phyloP scores from a whole-genome alignment of 108 stramenopile species.

The Cyclotella baltica region DNA sequence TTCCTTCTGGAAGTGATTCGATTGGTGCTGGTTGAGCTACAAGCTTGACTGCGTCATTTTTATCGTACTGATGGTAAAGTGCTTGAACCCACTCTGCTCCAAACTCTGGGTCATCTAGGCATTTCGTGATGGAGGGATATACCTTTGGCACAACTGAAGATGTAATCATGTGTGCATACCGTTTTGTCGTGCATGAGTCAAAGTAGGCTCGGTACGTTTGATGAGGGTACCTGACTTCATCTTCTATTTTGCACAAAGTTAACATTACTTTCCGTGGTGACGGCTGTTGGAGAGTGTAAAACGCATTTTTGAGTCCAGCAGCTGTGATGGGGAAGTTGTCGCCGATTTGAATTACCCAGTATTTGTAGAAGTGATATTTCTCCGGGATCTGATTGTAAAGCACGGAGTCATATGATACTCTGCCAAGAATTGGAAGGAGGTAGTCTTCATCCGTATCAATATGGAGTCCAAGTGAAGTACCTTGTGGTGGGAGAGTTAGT shows the following conservation, averaged over 20 bases:
- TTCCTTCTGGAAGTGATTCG: too few species aligned
- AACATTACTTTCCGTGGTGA: neutral
- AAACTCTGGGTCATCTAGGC: too few species aligned
- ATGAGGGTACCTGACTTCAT: too few species aligned
- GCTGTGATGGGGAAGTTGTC: neutral
- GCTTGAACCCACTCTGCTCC: too few species aligned
- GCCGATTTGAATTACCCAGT: neutral
- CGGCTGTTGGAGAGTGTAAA: neutral
- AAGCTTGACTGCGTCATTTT: too few species aligned
- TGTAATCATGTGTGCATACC: too few species aligned
- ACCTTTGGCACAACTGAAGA: too few species aligned
- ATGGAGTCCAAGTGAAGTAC: neutral
- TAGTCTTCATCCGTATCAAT: neutral
- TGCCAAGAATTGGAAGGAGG: neutral
- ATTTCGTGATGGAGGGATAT: too few species aligned
- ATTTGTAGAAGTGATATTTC: neutral
- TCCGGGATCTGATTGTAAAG: neutral
- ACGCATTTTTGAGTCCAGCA: neutral
- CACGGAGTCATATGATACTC: neutral
- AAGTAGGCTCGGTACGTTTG: too few species aligned
- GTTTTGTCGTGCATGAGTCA: too few species aligned
- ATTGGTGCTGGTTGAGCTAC: too few species aligned
- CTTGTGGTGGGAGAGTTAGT: constrained; percentile 15
- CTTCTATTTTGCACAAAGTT: too few species aligned
- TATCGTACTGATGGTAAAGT: constrained; percentile 4